These are phyloP conservation scores for Camillea tinctor DNA, from an alignment of 2,329 filamentous ascomycete species.

Conservation along the genomic window DNA sequence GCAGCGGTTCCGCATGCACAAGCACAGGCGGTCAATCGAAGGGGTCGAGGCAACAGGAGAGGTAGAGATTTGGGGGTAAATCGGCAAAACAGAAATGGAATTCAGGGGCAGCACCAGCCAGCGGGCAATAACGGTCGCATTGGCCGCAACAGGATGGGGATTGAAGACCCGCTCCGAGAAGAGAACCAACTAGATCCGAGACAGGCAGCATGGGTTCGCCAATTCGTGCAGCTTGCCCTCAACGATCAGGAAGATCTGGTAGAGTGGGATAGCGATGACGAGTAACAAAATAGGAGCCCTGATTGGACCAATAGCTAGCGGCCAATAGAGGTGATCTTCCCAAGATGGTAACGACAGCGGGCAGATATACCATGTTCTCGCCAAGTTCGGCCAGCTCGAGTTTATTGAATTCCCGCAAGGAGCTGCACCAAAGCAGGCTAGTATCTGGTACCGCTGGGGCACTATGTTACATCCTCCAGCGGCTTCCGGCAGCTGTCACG, in stretches of 20 bases:
- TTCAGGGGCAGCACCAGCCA: slow-evolving; percentile 25
- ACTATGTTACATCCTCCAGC: slow-evolving; percentile 22
- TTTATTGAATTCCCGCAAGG: slow-evolving; percentile 26
- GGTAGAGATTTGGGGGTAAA: slow-evolving; percentile 22
- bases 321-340: slow-evolving; percentile 22
- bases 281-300: slow-evolving; percentile 15
- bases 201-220: slow-evolving; percentile 52
- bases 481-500: slow-evolving; percentile 29
- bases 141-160: slow-evolving; percentile 20
- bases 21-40: slow-evolving; percentile 28
- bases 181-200: slow-evolving; percentile 41
- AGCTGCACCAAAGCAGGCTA: slow-evolving; percentile 15
- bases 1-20: slow-evolving; percentile 7
- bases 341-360: slow-evolving; percentile 20
- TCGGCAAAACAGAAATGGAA: slow-evolving; percentile 29
- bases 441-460: slow-evolving; percentile 22
- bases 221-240: slow-evolving; percentile 54
- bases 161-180: slow-evolving; percentile 18
- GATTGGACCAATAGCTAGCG: slow-evolving; percentile 18
- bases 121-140: slow-evolving; percentile 20
- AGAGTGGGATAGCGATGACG: slow-evolving; percentile 43
- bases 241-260: slow-evolving; percentile 50
- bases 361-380: slow-evolving; percentile 10
- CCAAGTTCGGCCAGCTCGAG: slow-evolving; percentile 16
- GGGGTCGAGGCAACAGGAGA: slow-evolving; percentile 33